Evolutionary conservation across 306 rosid genomes (phyloP), one percentile per base, ranked within the genome.

Genomic region (Vicia sativa): DNA sequence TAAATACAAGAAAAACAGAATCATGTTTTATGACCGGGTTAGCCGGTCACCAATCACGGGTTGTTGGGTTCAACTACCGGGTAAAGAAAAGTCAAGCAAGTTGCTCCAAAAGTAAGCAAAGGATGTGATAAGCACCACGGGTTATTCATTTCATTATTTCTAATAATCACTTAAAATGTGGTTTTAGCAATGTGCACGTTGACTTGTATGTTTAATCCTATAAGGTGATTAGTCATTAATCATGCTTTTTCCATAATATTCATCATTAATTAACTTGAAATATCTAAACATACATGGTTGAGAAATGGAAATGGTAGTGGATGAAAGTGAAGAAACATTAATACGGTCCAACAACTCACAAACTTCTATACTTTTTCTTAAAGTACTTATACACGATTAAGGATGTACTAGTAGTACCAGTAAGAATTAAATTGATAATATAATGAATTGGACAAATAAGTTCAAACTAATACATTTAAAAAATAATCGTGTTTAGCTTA

Each of bases 31-130:
- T 39, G 73, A 83, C 84, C 21, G 74, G 70, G 72, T 62, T 72
- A 60, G 61, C 58, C 79, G 80, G 87, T 83, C 45, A 67, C 14
- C 14, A 74, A 46, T 87, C 93, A 85, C 85, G 87, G 91, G 82
- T 74, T 44, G 41, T 75, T 60, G 67, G 81, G 65, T 67, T 77
- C 85, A 83, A 66, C 93, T 50, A 71, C 85, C 71, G 71, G 84
- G 35, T 2, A 64, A 48, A 44, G 37, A 14, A n/a, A 46, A 49
- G 62, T 34, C 56, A 77, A 75, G 38, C 61, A 67, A 42, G 62
- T 73, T 68, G 58, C 62, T 46, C 55, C 1, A 18, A 62, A 67
- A 15, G 11, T 42, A 49, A 29, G 74, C 59, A 15, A 42, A 39
- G 58, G 10, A 37, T 11, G 62, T 7, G 64, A 21, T 43, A 29